These are phyloP conservation scores for Melampsora medusae DNA, from an alignment of 1,284 basidiomycete species.

Conservation along the genomic window DNA sequence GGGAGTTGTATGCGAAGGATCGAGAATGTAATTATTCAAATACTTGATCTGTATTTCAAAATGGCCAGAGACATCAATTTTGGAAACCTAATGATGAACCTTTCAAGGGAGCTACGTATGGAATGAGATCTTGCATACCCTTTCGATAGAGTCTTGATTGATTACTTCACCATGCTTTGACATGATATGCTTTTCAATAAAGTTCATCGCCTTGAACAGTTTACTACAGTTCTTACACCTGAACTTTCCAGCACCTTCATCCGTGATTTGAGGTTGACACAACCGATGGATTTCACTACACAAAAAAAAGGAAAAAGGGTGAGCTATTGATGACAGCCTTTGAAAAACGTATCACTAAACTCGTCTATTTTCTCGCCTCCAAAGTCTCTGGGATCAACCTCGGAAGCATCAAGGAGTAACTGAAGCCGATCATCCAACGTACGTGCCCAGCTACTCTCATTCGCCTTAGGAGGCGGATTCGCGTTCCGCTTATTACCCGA, in stretches of 20 bases:
- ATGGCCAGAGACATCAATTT: background rate
- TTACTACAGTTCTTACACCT: constrained; percentile 91
- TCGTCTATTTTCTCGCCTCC: constrained; percentile 84
- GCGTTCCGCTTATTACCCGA: constrained; percentile 47
- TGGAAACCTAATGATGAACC: background rate
- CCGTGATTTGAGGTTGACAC: constrained; percentile 77
- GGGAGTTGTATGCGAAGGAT: constrained; percentile 80
- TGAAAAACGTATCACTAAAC: constrained; percentile 60
- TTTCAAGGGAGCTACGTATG: background rate
- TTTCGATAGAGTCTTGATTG: constrained; percentile 48
- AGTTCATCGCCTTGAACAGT: constrained; percentile 89
- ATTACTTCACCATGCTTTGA: constrained; percentile 51
- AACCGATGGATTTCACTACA: constrained; percentile 72
- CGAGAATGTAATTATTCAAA: constrained; percentile 88
- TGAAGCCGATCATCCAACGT: constrained; percentile 79
- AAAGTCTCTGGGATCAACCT: constrained; percentile 77
- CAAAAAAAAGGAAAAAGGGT: constrained; percentile 39
- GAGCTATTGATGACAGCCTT: background rate
- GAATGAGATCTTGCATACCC: constrained; percentile 15
- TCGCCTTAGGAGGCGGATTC: constrained; percentile 59
- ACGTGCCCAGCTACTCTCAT: constrained; percentile 76
- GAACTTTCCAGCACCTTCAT: constrained; percentile 92
- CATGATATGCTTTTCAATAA: constrained; percentile 72
- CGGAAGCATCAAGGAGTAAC: constrained; percentile 69
- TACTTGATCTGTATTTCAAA: constrained; percentile 65